Evolutionary conservation across 371 early-diverging fungal species (phyloP).

Genomic region (Apophysomyces elegans): DNA sequence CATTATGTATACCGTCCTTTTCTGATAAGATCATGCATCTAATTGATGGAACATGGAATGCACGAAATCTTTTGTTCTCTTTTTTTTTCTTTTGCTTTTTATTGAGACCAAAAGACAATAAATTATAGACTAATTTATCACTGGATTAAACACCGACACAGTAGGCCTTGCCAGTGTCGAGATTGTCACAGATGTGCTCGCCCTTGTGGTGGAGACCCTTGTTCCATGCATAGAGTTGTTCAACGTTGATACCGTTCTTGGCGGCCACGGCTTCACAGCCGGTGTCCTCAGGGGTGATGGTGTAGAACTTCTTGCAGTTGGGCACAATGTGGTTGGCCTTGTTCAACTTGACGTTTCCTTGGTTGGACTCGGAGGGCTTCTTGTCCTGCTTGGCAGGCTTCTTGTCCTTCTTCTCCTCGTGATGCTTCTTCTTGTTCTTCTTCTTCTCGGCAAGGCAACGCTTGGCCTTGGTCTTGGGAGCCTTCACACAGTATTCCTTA

Average conservation of each 20-base stretch:
- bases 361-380: slow-evolving; percentile 12
- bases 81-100: no score
- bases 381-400: slow-evolving; percentile 14
- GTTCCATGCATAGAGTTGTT: slow-evolving; percentile 23
- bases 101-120: background rate
- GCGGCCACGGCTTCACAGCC: slow-evolving; percentile 23
- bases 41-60: no score
- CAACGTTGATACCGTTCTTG: slow-evolving; percentile 19
- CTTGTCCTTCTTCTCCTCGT: slow-evolving; percentile 11
- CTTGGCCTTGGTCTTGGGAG: slow-evolving; percentile 22
- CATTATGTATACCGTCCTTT: no score
- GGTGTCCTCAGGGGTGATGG: slow-evolving; percentile 17
- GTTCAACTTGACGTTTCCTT: slow-evolving; percentile 14
- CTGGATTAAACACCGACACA: slow-evolving; percentile 24
- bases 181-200: slow-evolving; percentile 31
- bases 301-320: slow-evolving; percentile 26
- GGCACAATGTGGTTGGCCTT: slow-evolving; percentile 19
- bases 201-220: slow-evolving; percentile 27
- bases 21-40: no score
- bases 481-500: slow-evolving; percentile 13
- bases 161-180: slow-evolving; percentile 37
- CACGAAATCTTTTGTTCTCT: no score
- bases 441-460: slow-evolving; percentile 21
- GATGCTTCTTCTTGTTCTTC: slow-evolving; percentile 17
- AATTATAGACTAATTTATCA: no score